phyloP scores from a whole-genome alignment of 495 filamentous ascomycete genomes.

The Aspergillus hancockii region DNA sequence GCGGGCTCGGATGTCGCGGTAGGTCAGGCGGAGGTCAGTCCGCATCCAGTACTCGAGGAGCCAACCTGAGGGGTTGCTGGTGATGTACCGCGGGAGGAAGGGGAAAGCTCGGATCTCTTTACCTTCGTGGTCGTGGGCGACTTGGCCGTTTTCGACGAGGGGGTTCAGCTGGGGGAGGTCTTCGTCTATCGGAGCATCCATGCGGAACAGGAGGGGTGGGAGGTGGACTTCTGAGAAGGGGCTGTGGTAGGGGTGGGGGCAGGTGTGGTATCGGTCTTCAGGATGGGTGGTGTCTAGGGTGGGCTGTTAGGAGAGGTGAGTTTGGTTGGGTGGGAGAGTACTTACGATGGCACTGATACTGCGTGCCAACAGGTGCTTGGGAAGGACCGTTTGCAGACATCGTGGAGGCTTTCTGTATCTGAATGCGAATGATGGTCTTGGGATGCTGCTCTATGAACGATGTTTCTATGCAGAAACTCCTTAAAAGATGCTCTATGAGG shows the following conservation, averaged over 20 bases:
- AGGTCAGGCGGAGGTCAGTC: conserved; percentile 17
- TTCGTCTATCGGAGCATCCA: conserved; percentile 6
- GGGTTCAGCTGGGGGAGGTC: not conserved
- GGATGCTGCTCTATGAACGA: no score
- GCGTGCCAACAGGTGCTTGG: not conserved
- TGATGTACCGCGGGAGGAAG: conserved; percentile 22
- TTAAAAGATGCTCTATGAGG: no score
- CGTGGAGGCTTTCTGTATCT: not conserved
- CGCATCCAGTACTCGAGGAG: conserved; percentile 22
- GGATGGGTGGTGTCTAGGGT: conserved; percentile 9
- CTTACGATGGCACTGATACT: conserved; percentile 9
- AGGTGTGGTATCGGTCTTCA: conserved; percentile 10
- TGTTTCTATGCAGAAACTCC: no score
- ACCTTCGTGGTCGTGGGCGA: not conserved
- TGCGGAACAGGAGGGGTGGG: conserved; percentile 15
- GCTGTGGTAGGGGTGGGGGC: conserved; percentile 16
- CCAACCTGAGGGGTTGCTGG: conserved; percentile 12
- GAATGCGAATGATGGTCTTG: no score
- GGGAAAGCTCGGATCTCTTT: conserved; percentile 13
- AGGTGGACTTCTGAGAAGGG: conserved; percentile 7
- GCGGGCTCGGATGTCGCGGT: conserved; percentile 18
- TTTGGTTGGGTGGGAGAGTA: not conserved
- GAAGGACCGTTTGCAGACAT: not conserved
- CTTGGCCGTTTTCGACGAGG: conserved; percentile 8
- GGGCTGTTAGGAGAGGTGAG: not conserved